Base-by-base conservation (phyloP, 306 rosid species). In the Prunus mume region DNA sequence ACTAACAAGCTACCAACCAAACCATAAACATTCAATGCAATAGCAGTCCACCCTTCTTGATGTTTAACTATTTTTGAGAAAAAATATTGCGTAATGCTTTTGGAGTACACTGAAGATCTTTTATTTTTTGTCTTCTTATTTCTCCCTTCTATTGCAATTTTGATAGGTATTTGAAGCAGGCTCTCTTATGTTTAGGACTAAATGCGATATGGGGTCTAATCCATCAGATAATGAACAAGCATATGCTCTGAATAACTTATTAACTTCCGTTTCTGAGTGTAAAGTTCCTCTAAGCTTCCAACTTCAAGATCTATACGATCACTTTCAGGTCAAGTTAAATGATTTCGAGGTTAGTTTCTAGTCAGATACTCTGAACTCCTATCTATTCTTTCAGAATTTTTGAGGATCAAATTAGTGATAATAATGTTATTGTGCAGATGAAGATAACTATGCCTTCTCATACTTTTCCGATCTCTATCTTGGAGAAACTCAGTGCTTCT, bases 271-370 rank as follows among this genome's bases (percentile, higher is more conserved):
- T 55, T 81, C 83, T 43, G 19, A 79, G 74, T 77, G 74, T 61
- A 68, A 68, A 58, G 27, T 76, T 68, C 78, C 82, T 67, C 57
- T 66, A 8, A 79, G 83, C 22, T 67, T 87, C 73, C 85, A 82
- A 76, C 83, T 85, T 84, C 84, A 83, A 83, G 88, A 88, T 84
- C 84, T 92, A 9, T 87, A 88, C 41, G 76, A 86, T 51, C 86
- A 84, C 81, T 84, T 86, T 66, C 91, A 90, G 84, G 81, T 92
- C 80, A 81, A 87, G 78, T 62, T 95, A 65, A 75, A 79, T 77
- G 93, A 92, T 76, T 77, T 92, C 24, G 76, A 88, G 98, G 98
- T 92, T 14, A 52, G 90, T 54, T 77, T 79, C 66, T 52, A 41
- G 57, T 82, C 34, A 28, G 81, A 74, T 75, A 78, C 58, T 74